Evolutionary conservation across 2,329 filamentous ascomycete genomes (phyloP).

Genomic region (Dothidotthia symphoricarpi): DNA sequence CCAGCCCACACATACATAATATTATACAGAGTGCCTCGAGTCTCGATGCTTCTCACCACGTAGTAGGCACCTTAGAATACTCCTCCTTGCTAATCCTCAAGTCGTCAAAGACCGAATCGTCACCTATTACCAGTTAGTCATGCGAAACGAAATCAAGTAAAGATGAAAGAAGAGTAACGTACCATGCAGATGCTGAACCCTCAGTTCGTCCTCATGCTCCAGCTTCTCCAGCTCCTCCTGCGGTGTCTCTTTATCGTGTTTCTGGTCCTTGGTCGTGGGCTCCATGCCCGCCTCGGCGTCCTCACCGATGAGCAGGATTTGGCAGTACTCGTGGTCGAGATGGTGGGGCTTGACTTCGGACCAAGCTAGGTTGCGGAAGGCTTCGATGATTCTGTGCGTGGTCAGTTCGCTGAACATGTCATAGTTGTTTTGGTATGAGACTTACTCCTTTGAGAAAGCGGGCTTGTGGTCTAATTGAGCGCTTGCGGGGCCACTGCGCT

Average conservation of each 20-base stretch:
- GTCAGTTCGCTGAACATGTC: constrained; percentile 11
- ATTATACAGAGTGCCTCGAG: background rate
- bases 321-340: constrained; percentile 70
- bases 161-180: no score
- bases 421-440: no score
- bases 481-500: constrained; percentile 63
- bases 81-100: constrained; percentile 60
- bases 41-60: constrained; percentile 26
- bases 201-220: constrained; percentile 69
- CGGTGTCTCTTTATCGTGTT: constrained; percentile 59
- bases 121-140: constrained; percentile 51
- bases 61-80: constrained; percentile 48
- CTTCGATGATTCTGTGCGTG: constrained; percentile 59
- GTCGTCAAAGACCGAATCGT: constrained; percentile 62
- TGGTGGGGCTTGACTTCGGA: constrained; percentile 69
- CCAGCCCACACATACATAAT: no score
- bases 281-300: constrained; percentile 58
- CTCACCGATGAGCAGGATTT: constrained; percentile 77
- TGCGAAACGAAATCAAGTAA: no score
- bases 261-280: constrained; percentile 56
- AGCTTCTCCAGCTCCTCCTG: constrained; percentile 71
- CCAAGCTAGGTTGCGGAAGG: constrained; percentile 74
- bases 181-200: constrained; percentile 62
- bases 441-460: constrained; percentile 69
- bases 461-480: constrained; percentile 63